phyloP scores from a whole-genome alignment of 1,284 basidiomycete genomes.

The Polyporus tsugae region DNA sequence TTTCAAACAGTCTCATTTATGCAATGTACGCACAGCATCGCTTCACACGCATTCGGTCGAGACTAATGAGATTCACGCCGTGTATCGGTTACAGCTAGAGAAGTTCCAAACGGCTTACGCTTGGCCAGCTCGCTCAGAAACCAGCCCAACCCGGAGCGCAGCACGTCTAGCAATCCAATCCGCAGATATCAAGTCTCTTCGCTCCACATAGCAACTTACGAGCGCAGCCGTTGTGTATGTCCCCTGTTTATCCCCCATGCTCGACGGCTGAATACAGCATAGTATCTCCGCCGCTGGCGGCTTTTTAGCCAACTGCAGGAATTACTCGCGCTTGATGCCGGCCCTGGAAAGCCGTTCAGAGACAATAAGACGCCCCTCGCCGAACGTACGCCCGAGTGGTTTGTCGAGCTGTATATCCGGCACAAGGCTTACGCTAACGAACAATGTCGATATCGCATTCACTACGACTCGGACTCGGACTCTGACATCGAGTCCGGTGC shows the following conservation, averaged over 20 bases:
- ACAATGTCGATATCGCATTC: slow-evolving; percentile 44
- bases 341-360: slow-evolving; percentile 25
- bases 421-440: slow-evolving; percentile 38
- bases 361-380: slow-evolving; percentile 37
- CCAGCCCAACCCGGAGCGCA: not conserved
- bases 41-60: slow-evolving; percentile 5
- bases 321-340: slow-evolving; percentile 43
- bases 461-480: slow-evolving; percentile 39
- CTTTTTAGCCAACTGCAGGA: slow-evolving; percentile 33
- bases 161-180: slow-evolving; percentile 31
- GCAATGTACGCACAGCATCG: slow-evolving; percentile 41
- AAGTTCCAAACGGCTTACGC: slow-evolving; percentile 31
- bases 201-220: slow-evolving; percentile 52
- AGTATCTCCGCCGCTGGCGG: slow-evolving; percentile 51
- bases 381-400: slow-evolving; percentile 57
- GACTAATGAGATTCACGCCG: not conserved
- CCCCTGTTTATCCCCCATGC: not conserved
- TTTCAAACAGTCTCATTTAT: slow-evolving; percentile 48
- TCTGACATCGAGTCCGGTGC: slow-evolving; percentile 43
- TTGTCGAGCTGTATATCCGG: slow-evolving; percentile 47
- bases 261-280: not conserved
- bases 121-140: not conserved
- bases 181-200: slow-evolving; percentile 51
- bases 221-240: slow-evolving; percentile 48
- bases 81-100: slow-evolving; percentile 14